A percentile compares a stretch with the other conserved stretches of the same genome.
These are phyloP conservation scores for Diaporthe humulicola DNA, from an alignment of 2,329 filamentous ascomycete species.

Conservation along the genomic window DNA sequence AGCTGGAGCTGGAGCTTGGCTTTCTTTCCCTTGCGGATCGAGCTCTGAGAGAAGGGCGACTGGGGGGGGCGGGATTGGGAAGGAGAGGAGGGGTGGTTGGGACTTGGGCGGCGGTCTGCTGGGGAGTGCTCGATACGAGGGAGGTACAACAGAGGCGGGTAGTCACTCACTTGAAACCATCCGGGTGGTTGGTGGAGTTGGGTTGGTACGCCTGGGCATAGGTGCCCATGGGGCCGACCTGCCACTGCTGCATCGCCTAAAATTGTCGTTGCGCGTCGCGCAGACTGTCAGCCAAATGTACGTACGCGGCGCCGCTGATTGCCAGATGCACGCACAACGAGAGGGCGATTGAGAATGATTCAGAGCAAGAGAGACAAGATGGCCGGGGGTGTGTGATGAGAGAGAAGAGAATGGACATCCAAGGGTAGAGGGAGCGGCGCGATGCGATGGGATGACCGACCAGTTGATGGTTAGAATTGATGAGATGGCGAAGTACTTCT, in stretches of 20 bases:
- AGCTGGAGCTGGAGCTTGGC: conserved; percentile 27
- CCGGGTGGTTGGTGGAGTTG: conserved; percentile 65
- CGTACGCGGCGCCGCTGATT: background rate
- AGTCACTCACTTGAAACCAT: conserved; percentile 71
- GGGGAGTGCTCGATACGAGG: conserved; percentile 42
- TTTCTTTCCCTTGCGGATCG: background rate
- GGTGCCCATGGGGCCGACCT: conserved; percentile 66
- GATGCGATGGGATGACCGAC: conserved; percentile 13
- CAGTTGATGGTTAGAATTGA: background rate
- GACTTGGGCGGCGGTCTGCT: background rate
- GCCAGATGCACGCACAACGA: background rate
- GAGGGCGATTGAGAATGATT: background rate
- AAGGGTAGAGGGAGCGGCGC: background rate
- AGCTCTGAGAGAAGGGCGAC: background rate
- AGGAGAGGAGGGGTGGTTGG: conserved; percentile 6
- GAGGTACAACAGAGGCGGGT: conserved; percentile 48
- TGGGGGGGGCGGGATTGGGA: background rate
- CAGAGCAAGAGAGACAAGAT: background rate
- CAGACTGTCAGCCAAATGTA: conserved; percentile 19
- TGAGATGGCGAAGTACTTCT: conserved; percentile 21
- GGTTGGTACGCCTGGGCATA: conserved; percentile 49
- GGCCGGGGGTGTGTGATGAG: background rate
- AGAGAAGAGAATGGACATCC: background rate
- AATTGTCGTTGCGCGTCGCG: conserved; percentile 44
- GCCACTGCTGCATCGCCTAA: conserved; percentile 73